Conservation (phyloP, 768 basidiomycete species). For the Mycena belliarum region DNA sequence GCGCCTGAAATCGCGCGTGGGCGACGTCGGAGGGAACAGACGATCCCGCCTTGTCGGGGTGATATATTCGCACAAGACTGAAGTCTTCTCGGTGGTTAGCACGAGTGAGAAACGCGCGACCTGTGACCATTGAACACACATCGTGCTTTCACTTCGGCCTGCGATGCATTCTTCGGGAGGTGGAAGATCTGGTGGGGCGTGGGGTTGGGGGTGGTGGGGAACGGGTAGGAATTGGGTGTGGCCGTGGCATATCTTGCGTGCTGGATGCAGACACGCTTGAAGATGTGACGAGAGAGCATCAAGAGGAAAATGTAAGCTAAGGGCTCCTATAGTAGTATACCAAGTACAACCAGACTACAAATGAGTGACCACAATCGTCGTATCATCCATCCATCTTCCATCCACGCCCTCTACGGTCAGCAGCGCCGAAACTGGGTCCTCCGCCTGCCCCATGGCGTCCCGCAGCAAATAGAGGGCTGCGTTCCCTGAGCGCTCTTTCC, state of each 20-base stretch:
- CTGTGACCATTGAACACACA: conserved; percentile 39
- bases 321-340: too few species aligned
- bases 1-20: conserved; percentile 60
- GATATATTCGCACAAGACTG: conserved; percentile 78
- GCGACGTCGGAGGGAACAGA: conserved; percentile 47
- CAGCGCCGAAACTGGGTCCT: conserved; percentile 44
- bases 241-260: background rate
- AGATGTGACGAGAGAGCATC: conserved; percentile 8
- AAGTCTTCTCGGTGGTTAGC: conserved; percentile 51
- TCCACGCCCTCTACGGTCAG: conserved; percentile 48
- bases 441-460: conserved; percentile 45
- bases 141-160: conserved; percentile 55
- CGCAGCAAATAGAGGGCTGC: conserved; percentile 44
- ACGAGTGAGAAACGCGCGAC: background rate
- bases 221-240: conserved; percentile 37
- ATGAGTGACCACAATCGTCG: conserved; percentile 47
- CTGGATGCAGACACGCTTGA: background rate
- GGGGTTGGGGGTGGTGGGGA: conserved; percentile 49
- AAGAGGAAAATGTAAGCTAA: too few species aligned
- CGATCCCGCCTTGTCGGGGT: conserved; percentile 63
- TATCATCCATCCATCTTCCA: conserved; percentile 60
- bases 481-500: conserved; percentile 22
- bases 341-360: conserved; percentile 20
- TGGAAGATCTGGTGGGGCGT: conserved; percentile 68
- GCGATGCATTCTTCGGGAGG: conserved; percentile 51